Base-by-base conservation (phyloP, 2,329 filamentous ascomycete genomes). In the Tolypocladium ophioglossoides region DNA sequence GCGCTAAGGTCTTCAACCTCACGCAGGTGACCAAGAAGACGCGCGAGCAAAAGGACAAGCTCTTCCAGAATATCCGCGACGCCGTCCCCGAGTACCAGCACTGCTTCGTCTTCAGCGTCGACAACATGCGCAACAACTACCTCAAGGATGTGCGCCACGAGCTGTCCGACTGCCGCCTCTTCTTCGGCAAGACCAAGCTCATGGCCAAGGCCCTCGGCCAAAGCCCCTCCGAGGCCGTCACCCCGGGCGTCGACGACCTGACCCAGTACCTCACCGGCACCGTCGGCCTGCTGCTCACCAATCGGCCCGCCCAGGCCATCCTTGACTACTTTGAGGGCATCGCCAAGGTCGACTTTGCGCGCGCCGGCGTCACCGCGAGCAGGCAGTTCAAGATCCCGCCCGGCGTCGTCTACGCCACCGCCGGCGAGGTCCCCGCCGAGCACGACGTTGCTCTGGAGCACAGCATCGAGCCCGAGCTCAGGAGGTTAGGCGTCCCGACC, bases 111-210 rank as follows among this genome's bases (percentile, higher is more conserved):
- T 95, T 99, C 71, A 82, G 82, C 66, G 86, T 99, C 63, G 89
- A 95, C 69, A 96, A 97, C 78, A 96, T 96, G 90, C 90, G 94
- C 70, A 99, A 99, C 77, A 95, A 86, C 63, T 91, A 96, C 72
- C 77, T 97, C 66, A 96, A 96, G 76, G 84, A 90, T 65, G 89
- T 97, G 63, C 85, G 92, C 63, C 82, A 84, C 61, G 87, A 96
- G 65, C 85, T 96, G 63, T 78, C 79, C 51, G 91, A 96, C 75
- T 51, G 50, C 64, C 94, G 91, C 64, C 78, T 99, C 70, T 97
- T 97, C 83, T 97, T 96, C 74, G 94, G 92, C 75, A 99, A 97
- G 78, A 97, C 92, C 56, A 97, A 97, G 76, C 91, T 99, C 71
- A 97, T 97, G 91, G 85, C 89, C 64, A 92, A 94, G 74, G 91